Base-by-base conservation (phyloP, 2,329 filamentous ascomycete species). In the Colletotrichum chlorophyti region DNA sequence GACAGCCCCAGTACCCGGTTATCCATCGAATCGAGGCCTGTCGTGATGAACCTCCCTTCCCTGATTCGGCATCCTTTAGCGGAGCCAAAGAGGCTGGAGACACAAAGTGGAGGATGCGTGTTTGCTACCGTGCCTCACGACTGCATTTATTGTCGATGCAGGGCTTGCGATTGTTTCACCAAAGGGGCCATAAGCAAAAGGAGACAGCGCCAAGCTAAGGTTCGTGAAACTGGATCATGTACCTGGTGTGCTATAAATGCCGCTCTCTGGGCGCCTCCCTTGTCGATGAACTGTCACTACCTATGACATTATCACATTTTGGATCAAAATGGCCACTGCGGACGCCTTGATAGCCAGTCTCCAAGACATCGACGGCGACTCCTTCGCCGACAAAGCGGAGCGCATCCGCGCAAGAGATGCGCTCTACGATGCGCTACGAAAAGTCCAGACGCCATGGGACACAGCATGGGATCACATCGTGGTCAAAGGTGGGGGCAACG, bases 401-500 rank as follows among this genome's bases (percentile, higher is more conserved):
- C 66, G 74, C 9, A 60, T 68, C 26, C 68, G 67, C 15, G 69
- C 66, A 1, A 64, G 70, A 8, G 69, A 74, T 58, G 72, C 69
- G 1, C 64, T 74, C 10, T 63, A 68, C 27, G 51, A 66, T n/a
- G 64, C 70, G 1, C 61, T 73, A 0, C 54, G 68, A n/a, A 68
- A 60, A 38, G 66, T 73, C 1, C 71, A 74, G 54, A 70, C 68
- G 21, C 74, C 73, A 0, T 76, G 73, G 71, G 73, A 76, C 46
- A 69, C 71, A 8, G 70, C 70, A 3, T 75, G 73, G 70, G 70
- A 74, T 15, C 73, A 76, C 23, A 68, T 66, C 26, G 73, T 74
- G 69, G 68, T 70, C 6, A 72, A 68, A 27, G 59, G 60, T 2
- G 65, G 67, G 0, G 74, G 70, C n/a, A 68, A 69, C 37, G 69